Evolutionary conservation across 2,329 filamentous ascomycete species (phyloP).

Genomic region (Colletotrichum endophyticum): DNA sequence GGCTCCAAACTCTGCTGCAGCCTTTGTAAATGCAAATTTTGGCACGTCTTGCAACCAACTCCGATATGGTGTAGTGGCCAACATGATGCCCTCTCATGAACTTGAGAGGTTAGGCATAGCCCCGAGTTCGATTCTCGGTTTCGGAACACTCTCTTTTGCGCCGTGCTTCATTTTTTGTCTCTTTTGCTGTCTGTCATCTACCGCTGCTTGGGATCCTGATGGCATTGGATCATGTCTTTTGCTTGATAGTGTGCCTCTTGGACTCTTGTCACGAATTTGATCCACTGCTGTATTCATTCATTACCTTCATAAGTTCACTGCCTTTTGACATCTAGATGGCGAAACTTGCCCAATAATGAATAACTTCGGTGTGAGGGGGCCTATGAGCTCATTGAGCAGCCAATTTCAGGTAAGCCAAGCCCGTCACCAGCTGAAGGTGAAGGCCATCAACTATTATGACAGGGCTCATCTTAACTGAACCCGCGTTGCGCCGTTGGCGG

Average conservation of each 20-base stretch:
- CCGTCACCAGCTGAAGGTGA: not conserved
- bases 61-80: conserved; percentile 21
- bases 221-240: not conserved
- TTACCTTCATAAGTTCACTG: not conserved
- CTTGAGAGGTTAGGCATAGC: conserved; percentile 8
- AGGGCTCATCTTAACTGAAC: not conserved
- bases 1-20: not conserved
- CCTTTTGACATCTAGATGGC: not conserved
- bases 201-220: not conserved
- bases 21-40: not conserved
- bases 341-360: not conserved
- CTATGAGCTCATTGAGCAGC: not conserved
- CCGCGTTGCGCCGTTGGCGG: not conserved
- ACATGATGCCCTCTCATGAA: conserved; percentile 14
- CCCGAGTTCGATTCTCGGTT: conserved; percentile 21
- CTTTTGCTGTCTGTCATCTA: not conserved
- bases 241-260: not conserved
- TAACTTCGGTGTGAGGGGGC: not conserved
- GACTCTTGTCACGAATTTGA: not conserved
- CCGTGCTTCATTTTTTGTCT: not conserved
- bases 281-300: not conserved
- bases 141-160: not conserved
- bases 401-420: not conserved
- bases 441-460: not conserved
- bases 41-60: fast-evolving